Conservation (phyloP, 1,284 basidiomycete genomes). For the Abortiporus biennis region DNA sequence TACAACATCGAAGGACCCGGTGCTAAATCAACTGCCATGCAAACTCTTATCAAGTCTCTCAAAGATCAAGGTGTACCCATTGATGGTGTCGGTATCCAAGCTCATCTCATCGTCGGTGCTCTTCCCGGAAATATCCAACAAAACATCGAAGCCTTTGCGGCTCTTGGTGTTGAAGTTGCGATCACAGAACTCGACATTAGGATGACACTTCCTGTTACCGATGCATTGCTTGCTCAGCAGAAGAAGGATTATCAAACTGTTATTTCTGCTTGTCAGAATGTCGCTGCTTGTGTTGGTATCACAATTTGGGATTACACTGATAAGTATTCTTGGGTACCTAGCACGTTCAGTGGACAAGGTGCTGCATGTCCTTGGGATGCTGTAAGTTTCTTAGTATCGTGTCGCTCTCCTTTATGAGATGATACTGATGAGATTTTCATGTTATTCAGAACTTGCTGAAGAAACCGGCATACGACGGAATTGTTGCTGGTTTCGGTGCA, state of each 20-base stretch:
- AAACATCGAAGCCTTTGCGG: constrained; percentile 39
- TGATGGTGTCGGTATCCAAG: constrained; percentile 44
- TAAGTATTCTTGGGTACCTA: constrained; percentile 31
- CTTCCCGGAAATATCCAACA: constrained; percentile 32
- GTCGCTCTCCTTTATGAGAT: neutral
- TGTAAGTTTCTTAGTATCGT: constrained; percentile 14
- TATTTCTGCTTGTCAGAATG: constrained; percentile 36
- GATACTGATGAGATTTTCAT: neutral
- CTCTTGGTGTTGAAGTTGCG: constrained; percentile 47
- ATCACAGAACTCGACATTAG: constrained; percentile 52
- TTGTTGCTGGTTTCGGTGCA: neutral
- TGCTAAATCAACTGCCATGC: constrained; percentile 38
- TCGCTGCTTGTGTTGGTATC: constrained; percentile 38
- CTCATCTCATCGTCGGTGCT: constrained; percentile 44
- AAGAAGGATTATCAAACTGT: constrained; percentile 41
- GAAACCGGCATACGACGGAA: constrained; percentile 6
- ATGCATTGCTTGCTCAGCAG: constrained; percentile 41
- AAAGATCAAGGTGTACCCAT: constrained; percentile 37
- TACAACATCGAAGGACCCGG: constrained; percentile 36
- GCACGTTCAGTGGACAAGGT: constrained; percentile 28
- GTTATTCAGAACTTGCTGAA: constrained; percentile 3
- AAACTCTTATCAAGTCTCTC: constrained; percentile 37
- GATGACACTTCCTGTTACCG: constrained; percentile 44
- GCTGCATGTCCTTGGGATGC: constrained; percentile 29
- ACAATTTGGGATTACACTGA: constrained; percentile 49